Evolutionary conservation across 2,329 filamentous ascomycete genomes (phyloP).

Genomic region (Pezicula rhizophila): DNA sequence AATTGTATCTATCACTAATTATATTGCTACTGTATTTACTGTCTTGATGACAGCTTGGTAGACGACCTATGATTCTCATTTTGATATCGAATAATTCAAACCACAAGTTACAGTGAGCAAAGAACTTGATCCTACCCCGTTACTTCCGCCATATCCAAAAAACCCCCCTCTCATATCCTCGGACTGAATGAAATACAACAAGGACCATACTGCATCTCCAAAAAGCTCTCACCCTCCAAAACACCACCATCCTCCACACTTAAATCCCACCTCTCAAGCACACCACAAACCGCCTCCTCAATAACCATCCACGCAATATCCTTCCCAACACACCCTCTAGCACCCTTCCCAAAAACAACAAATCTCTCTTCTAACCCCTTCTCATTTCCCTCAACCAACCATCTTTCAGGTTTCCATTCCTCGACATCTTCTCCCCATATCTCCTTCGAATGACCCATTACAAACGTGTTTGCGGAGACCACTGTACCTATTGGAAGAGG

Average conservation of each 20-base stretch:
- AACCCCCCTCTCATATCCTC: not conserved
- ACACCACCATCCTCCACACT: not conserved
- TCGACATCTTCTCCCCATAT: constrained; percentile 3
- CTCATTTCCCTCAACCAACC: constrained; percentile 32
- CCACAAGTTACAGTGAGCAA: too few relatives aligned
- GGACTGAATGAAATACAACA: not conserved
- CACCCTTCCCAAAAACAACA: constrained; percentile 32
- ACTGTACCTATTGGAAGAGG: constrained; percentile 3
- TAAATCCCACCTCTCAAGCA: not conserved
- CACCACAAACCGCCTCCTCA: not conserved
- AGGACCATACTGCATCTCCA: constrained; percentile 3
- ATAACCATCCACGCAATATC: constrained; percentile 24
- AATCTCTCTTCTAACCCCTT: constrained; percentile 29
- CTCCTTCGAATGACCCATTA: constrained; percentile 2
- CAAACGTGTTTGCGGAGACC: constrained; percentile 3
- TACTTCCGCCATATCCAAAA: not conserved
- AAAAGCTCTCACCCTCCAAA: not conserved
- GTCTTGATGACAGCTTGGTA: too few relatives aligned
- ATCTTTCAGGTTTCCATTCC: constrained; percentile 29
- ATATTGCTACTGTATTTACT: too few relatives aligned
- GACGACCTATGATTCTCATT: too few relatives aligned
- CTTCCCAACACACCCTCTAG: constrained; percentile 32
- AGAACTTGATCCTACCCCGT: too few relatives aligned
- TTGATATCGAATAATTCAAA: too few relatives aligned
- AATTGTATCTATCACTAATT: too few relatives aligned